Conservation (phyloP, 1,284 basidiomycete species). For the Microbotryomycetes sp. region DNA sequence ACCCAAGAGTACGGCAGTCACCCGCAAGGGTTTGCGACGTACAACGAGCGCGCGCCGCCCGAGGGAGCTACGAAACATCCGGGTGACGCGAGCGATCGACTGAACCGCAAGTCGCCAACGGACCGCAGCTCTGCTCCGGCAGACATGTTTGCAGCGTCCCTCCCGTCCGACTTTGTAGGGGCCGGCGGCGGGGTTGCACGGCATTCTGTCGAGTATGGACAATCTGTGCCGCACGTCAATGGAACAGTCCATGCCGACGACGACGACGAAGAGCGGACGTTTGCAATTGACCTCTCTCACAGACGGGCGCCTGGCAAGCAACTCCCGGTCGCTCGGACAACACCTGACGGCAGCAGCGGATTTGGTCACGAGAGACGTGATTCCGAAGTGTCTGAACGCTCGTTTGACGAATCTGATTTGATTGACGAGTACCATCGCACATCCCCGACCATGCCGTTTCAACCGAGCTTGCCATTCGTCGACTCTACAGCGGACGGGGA, state of each 20-base stretch:
- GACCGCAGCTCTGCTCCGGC: slow-evolving; percentile 13
- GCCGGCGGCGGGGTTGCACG: no score
- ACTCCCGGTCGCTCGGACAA: neutral
- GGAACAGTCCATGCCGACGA: no score
- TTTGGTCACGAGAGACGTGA: neutral
- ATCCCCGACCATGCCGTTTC: neutral
- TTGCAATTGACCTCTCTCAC: neutral
- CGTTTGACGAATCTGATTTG: neutral
- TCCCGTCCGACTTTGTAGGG: no score
- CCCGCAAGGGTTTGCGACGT: no score
- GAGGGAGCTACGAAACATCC: no score
- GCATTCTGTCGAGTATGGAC: no score
- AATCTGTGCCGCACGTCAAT: no score
- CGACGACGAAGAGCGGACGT: slow-evolving; percentile 11
- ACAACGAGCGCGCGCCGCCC: no score
- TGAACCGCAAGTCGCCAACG: neutral
- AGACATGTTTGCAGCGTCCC: neutral
- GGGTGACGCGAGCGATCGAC: no score
- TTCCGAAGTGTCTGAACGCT: neutral
- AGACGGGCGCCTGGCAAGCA: neutral
- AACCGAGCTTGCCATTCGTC: neutral
- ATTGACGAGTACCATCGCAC: neutral
- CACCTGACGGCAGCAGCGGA: neutral
- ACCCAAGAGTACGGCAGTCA: slow-evolving; percentile 60
- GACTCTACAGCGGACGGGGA: neutral